Percentiles rank a stretch among this genome's conserved stretches.
Conservation (phyloP, 1,139 yeast species). For the Lodderomyces oxycetoniae region DNA sequence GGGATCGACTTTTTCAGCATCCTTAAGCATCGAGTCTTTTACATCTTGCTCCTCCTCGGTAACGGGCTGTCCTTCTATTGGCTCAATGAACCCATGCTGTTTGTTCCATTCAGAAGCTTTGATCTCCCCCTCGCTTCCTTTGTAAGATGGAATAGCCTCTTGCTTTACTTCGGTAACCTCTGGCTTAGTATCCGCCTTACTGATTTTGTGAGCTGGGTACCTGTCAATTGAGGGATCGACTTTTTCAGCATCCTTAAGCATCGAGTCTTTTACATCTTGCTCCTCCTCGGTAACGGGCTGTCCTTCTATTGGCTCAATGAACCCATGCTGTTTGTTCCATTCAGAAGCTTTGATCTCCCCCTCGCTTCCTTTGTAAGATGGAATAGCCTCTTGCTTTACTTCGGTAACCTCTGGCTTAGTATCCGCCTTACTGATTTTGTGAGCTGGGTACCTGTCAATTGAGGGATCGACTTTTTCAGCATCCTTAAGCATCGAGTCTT, state of each 20-base stretch:
- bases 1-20: constrained; percentile 24
- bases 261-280: constrained; percentile 14
- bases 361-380: constrained; percentile 9
- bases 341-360: constrained; percentile 23
- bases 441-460: constrained; percentile 21
- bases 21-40: constrained; percentile 25
- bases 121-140: constrained; percentile 17
- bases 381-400: constrained; percentile 7
- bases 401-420: constrained; percentile 6
- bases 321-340: constrained; percentile 28
- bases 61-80: constrained; percentile 6
- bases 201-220: constrained; percentile 18
- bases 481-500: constrained; percentile 20
- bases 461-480: constrained; percentile 21
- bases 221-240: constrained; percentile 19
- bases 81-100: constrained; percentile 23
- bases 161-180: constrained; percentile 5
- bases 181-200: constrained; percentile 5
- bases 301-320: constrained; percentile 15
- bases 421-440: constrained; percentile 10
- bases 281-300: neutral
- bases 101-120: constrained; percentile 27
- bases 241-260: constrained; percentile 22
- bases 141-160: constrained; percentile 5
- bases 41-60: constrained; percentile 1